Base-by-base conservation (phyloP, 2,329 filamentous ascomycete genomes). In the Neofusicoccum kwambonambiense region DNA sequence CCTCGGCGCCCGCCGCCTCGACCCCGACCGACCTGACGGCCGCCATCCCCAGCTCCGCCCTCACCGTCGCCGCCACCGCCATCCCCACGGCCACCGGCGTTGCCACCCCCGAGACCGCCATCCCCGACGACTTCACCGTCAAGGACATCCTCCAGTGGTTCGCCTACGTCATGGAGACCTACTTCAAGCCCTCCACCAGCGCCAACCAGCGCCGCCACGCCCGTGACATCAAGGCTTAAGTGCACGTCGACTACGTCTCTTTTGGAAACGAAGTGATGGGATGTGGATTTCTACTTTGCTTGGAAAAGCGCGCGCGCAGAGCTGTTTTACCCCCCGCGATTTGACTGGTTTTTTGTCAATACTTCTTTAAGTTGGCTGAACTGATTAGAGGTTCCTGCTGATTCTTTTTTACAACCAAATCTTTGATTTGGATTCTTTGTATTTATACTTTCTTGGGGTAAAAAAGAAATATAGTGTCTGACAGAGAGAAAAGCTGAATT, bases 71-170 rank as follows among this genome's bases (percentile, higher is more conserved):
- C 35, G 56, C 51, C 35, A 65, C 57, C 7, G 57, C 64, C 49
- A 39, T 62, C 22, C 50, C 64, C 49, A 58, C 64, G 7, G 57
- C 64, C 49, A 56, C 49, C 37, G 56, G 39, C 56, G 63, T 65
- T 45, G 35, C 54, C 54, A 39, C 35, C 41, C 54, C 63, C 54
- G 39, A 45, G 11, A 45, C 37, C 27, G 45, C n/a, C 17, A 69
- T 74, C 11, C 72, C 74, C 54, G 66, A 71, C 67, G 70, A 69
- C 65, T 77, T 75, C 71, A 77, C 74, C 51, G 60, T 75, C 49
- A 70, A 74, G 45, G 71, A 71, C 27, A 74, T 77, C 68, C 73
- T 76, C 63, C 65, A 70, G 1, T 76, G 74, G 74, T 70, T 77
- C 51, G 44, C 62, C 31, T 69, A 67, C 62, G 62, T 68, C 57